Evolutionary conservation across 2,329 filamentous ascomycete species (phyloP), one percentile per base, ranked within the genome.

Genomic region (Hirsutella minnesotensis): DNA sequence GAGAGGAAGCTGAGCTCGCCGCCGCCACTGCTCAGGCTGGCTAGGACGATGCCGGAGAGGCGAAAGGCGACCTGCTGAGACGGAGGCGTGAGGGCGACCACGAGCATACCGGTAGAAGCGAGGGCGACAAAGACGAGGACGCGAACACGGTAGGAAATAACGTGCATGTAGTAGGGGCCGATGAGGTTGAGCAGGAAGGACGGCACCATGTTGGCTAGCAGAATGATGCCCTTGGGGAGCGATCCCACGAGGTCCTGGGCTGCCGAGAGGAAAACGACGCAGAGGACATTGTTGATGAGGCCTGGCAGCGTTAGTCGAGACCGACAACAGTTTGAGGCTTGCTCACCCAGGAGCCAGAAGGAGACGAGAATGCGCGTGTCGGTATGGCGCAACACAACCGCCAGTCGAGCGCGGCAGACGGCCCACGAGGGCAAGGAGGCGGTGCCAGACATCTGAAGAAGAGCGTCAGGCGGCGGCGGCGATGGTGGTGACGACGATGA

Each of bases 241-340:
- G 86, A 82, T 30, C 90, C 90, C 53, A 96, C 92, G 47, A 98
- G 84, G 57, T 98, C 92, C 55, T 95, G 84, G 3, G 92, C 90
- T 30, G 90, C 86, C 22, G 88, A 94, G 55, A 98, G 83, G 58
- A 96, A 92, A 60, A 96, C 85, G 44, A 96, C 90, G 64, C 95
- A 96, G 65, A 95, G 83, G 52, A 96, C 86, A 67, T 96, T 96
- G 65, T 98, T 96, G 60, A 96, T 92, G 16, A 66, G 58, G 43
- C 64, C 64, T 66, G 27, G 12, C 7, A 22, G 22, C 31, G 34
- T 12, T 41, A 27, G 20, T 19, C 16, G 16, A 9, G 9, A 15
- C 5, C 13, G 12, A 1, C 18, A 4, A 1, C 4, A 27, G 16
- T 1, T 13, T 3, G 9, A 36, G 13, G 3, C 22, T 9, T 42